Evolutionary conservation across 2,329 filamentous ascomycete genomes (phyloP), one percentile per base, ranked within the genome.

Genomic region (Xylaria polymorpha): DNA sequence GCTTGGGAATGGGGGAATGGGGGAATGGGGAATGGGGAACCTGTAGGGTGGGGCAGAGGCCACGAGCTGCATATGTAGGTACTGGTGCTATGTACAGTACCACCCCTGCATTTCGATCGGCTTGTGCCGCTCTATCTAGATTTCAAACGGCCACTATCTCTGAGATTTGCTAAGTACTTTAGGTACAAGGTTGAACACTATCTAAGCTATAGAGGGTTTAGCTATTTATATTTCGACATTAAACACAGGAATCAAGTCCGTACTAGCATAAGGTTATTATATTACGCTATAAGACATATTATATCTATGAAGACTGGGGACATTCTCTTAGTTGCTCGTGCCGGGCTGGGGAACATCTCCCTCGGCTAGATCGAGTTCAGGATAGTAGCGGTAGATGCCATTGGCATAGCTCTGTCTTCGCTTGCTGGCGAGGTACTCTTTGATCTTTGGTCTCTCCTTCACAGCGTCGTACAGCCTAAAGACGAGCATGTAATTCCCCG

Each of bases 341-440:
- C 22, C 39, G 2, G 41, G 15, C 37, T 44, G 37, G 15, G 61
- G 56, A 46, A 50, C 29, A 46, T 61, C 57, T 7, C 12, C 53
- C 29, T 48, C 58, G 14, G 39, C 41, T 14, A 76, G 50, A 29
- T 94, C 92, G 60, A 95, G 79, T 81, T 94, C 92, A 2, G 88
- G 85, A 75, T 95, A 94, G 74, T 92, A 83, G 43, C 92, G 85
- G 77, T 89, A 95, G 51, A 95, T 86, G 0, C 92, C 92, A 70
- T 85, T 80, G 0, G 83, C 81, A 76, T 93, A 95, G 61, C 84
- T 79, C 75, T 86, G 77, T 48, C 92, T 84, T 71, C 90, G 85
- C 3, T 88, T 84, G 78, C 92, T 94, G 22, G 80, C 84, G 61
- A 95, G 79, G 77, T 95, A 95, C 51, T 83, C 86, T 80, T 90